Conservation (phyloP, 2,329 filamentous ascomycete genomes). For the Alternaria triticimaculans region DNA sequence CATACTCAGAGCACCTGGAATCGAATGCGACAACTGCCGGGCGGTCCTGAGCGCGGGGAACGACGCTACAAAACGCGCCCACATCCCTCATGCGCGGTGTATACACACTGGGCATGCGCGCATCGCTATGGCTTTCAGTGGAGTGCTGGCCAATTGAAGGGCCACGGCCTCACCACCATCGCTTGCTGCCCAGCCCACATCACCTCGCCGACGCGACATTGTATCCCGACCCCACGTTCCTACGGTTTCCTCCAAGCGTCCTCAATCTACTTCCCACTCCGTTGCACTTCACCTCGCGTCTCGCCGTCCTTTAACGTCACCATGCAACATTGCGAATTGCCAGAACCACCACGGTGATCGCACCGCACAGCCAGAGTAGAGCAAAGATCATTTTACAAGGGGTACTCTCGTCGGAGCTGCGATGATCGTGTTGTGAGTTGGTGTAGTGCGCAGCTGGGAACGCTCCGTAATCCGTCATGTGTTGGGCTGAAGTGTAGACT, state of each 20-base stretch:
- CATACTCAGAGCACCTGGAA: too few relatives aligned
- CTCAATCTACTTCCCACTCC: too few relatives aligned
- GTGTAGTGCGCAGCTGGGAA: not conserved
- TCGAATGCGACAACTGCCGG: too few relatives aligned
- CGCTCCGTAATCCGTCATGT: not conserved
- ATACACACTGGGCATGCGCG: too few relatives aligned
- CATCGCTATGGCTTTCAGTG: too few relatives aligned
- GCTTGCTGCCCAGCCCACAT: not conserved
- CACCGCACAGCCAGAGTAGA: not conserved
- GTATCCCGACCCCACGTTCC: too few relatives aligned
- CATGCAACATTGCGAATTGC: not conserved
- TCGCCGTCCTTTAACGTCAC: not conserved
- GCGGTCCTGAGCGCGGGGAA: too few relatives aligned
- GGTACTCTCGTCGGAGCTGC: not conserved
- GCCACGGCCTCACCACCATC: not conserved
- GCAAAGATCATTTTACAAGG: not conserved
- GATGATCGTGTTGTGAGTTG: rapidly evolving
- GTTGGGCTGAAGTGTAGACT: not conserved
- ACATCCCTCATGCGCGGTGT: not conserved
- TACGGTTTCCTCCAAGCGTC: too few relatives aligned
- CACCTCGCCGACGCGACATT: not conserved
- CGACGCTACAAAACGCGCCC: too few relatives aligned
- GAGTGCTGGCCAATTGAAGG: too few relatives aligned
- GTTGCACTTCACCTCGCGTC: too few relatives aligned
- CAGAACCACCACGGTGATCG: not conserved